These are phyloP conservation scores for Saccharomyces hybrid DNA, from an alignment of 1,139 yeast species.

Conservation along the genomic window DNA sequence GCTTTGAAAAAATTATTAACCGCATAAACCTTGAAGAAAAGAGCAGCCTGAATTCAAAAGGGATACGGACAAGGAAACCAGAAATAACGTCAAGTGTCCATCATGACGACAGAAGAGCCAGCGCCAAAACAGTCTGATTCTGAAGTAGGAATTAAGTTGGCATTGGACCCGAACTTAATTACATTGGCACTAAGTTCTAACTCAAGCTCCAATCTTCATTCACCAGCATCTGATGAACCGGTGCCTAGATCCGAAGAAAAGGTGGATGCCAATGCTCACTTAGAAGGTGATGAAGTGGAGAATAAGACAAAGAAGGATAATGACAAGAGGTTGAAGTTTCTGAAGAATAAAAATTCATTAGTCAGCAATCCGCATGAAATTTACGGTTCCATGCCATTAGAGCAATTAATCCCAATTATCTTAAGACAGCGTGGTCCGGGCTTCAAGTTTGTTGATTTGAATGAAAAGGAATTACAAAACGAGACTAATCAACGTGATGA, in stretches of 20 bases:
- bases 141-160: conserved; percentile 18
- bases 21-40: not conserved
- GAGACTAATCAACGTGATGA: conserved; percentile 33
- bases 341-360: conserved; percentile 11
- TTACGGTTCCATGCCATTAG: conserved; percentile 27
- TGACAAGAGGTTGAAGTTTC: conserved; percentile 4
- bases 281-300: conserved; percentile 3
- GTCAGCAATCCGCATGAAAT: conserved; percentile 28
- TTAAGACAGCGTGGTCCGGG: conserved; percentile 26
- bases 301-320: conserved; percentile 4
- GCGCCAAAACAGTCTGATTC: not conserved
- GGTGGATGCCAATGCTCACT: not conserved
- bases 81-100: not conserved
- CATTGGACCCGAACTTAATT: conserved; percentile 26
- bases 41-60: not conserved
- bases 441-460: conserved; percentile 34
- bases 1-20: not conserved
- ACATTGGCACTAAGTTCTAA: conserved; percentile 10
- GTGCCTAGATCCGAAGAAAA: not conserved
- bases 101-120: not conserved
- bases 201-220: conserved; percentile 1
- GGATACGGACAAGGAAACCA: not conserved
- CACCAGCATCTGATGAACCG: not conserved
- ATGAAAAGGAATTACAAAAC: conserved; percentile 46
- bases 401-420: conserved; percentile 27